Evolutionary conservation across 2,329 filamentous ascomycete genomes (phyloP).

Genomic region (Basipetospora sp.): DNA sequence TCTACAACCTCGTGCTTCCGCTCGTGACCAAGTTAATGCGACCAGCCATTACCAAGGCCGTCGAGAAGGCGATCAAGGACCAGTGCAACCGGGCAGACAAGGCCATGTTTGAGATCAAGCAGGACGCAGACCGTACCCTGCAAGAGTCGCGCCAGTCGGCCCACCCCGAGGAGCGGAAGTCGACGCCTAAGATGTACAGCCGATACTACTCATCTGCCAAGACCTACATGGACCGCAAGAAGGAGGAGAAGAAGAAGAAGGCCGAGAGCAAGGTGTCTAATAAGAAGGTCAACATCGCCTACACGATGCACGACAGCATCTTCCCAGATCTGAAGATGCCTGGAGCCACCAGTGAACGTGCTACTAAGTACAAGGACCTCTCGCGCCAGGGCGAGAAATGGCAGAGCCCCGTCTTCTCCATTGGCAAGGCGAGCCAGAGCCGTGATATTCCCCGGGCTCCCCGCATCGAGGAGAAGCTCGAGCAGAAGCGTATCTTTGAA

Average conservation of each 20-base stretch:
- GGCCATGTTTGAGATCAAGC: slow-evolving; percentile 61
- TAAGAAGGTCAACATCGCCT: slow-evolving; percentile 66
- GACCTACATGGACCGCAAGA: slow-evolving; percentile 57
- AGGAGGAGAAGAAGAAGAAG: slow-evolving; percentile 48
- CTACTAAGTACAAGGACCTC: slow-evolving; percentile 80
- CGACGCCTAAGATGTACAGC: slow-evolving; percentile 56
- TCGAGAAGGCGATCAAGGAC: slow-evolving; percentile 81
- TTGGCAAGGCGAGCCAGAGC: slow-evolving; percentile 63
- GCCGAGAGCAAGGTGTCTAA: slow-evolving; percentile 20
- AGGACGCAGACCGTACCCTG: slow-evolving; percentile 61
- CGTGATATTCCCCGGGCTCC: slow-evolving; percentile 52
- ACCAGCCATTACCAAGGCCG: slow-evolving; percentile 69
- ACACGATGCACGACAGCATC: slow-evolving; percentile 74
- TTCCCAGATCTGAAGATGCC: slow-evolving; percentile 80
- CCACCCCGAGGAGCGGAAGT: slow-evolving; percentile 35
- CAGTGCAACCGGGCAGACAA: slow-evolving; percentile 62
- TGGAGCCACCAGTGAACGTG: slow-evolving; percentile 46
- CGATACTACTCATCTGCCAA: slow-evolving; percentile 67
- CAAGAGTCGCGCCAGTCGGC: slow-evolving; percentile 44
- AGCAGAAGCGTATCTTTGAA: background rate
- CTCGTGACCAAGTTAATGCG: slow-evolving; percentile 70
- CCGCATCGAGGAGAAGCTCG: slow-evolving; percentile 31
- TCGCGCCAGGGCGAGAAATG: slow-evolving; percentile 80
- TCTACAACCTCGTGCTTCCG: slow-evolving; percentile 78
- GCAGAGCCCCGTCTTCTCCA: slow-evolving; percentile 86